These are phyloP conservation scores for Penicillium corylophilum DNA, from an alignment of 2,329 filamentous ascomycete genomes.

Conservation along the genomic window DNA sequence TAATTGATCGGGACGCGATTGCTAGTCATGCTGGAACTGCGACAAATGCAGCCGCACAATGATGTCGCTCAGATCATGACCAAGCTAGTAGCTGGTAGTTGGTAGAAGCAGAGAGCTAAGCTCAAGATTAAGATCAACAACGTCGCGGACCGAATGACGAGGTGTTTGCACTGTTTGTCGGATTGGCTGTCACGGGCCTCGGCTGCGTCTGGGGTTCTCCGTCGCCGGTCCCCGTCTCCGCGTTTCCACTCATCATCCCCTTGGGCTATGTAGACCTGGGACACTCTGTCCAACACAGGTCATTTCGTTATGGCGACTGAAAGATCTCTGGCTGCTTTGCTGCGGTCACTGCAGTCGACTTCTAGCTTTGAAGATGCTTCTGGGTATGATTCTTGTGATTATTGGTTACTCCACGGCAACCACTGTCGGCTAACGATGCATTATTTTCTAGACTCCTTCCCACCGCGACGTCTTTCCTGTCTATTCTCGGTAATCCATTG, in stretches of 20 bases:
- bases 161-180: slow-evolving; percentile 38
- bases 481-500: slow-evolving; percentile 58
- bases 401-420: slow-evolving; percentile 7
- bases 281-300: slow-evolving; percentile 7
- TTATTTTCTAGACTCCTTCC: slow-evolving; percentile 50
- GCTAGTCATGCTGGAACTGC: slow-evolving; percentile 26
- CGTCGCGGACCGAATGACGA: slow-evolving; percentile 8
- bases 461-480: slow-evolving; percentile 47
- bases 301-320: slow-evolving; percentile 55
- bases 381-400: slow-evolving; percentile 43
- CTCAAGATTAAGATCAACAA: neutral
- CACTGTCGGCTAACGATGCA: slow-evolving; percentile 13
- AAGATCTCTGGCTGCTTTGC: slow-evolving; percentile 58
- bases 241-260: slow-evolving; percentile 15
- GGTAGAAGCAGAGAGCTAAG: no score
- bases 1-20: slow-evolving; percentile 59
- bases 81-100: neutral
- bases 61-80: slow-evolving; percentile 1
- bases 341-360: slow-evolving; percentile 60
- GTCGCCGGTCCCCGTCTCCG: slow-evolving; percentile 23
- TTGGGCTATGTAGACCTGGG: slow-evolving; percentile 18
- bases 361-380: slow-evolving; percentile 60
- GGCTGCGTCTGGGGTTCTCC: slow-evolving; percentile 28
- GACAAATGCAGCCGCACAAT: slow-evolving; percentile 3
- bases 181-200: slow-evolving; percentile 30